Conservation (phyloP, 2,329 filamentous ascomycete genomes). For the Volutella citrinella region DNA sequence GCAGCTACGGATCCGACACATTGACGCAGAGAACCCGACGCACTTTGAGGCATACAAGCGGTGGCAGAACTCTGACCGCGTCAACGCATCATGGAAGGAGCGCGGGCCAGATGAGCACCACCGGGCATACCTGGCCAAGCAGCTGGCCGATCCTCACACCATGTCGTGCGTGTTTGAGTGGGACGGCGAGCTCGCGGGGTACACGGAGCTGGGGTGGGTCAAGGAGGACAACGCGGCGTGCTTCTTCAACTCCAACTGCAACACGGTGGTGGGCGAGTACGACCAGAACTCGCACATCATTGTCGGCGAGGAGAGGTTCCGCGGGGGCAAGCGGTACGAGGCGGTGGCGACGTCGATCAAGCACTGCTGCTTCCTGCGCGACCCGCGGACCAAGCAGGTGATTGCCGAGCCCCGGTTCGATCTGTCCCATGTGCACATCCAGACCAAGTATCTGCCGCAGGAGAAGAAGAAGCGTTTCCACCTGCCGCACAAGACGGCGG, state of each 20-base stretch:
- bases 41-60: conserved; percentile 23
- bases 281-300: conserved; percentile 27
- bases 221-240: conserved; percentile 28
- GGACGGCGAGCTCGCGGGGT: conserved; percentile 25
- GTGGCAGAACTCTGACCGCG: conserved; percentile 28
- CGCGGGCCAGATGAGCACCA: conserved; percentile 26
- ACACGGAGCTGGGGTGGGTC: conserved; percentile 26
- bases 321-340: conserved; percentile 24
- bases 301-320: conserved; percentile 25
- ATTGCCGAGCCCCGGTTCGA: conserved; percentile 23
- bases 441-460: conserved; percentile 23
- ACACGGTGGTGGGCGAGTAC: conserved; percentile 24
- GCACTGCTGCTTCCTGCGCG: conserved; percentile 25
- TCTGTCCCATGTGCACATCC: conserved; percentile 20
- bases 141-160: conserved; percentile 22
- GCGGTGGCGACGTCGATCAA: conserved; percentile 26
- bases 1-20: conserved; percentile 24
- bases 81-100: conserved; percentile 26
- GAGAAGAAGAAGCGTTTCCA: conserved; percentile 28
- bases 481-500: conserved; percentile 26
- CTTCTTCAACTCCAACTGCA: conserved; percentile 25
- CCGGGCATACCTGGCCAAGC: conserved; percentile 19
- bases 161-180: conserved; percentile 28
- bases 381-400: conserved; percentile 24
- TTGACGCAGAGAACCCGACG: conserved; percentile 21